Base-by-base conservation (phyloP, 176 grass and related monocot species). In the Phyllostachys edulis region DNA sequence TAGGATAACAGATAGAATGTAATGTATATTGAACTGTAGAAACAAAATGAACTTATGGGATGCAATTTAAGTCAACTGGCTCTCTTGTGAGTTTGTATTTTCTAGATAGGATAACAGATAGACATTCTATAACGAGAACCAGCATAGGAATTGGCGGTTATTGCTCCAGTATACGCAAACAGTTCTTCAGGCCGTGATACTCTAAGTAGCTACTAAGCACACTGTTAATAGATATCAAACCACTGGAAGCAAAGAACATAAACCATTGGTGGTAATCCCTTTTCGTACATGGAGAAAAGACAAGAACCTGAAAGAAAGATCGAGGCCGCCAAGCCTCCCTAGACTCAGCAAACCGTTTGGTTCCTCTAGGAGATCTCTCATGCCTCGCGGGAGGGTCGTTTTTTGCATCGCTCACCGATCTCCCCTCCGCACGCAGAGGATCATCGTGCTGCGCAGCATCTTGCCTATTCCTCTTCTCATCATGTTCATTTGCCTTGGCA, bases 301-400 rank as follows among this genome's bases (percentile, higher is more conserved):
- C 16, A 80, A 83, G 67, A 86, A 94, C 92, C 92, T 94, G 87
- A 62, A 85, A 85, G 66, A 51, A 89, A 7, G 92, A 82, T 71
- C 67, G 81, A 75, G 76, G 80, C 44, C 63, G 67, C 51, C 77
- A 70, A 14, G 71, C 45, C 82, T 91, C 89, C 59, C 80, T 83
- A 0, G 77, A 47, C 20, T 94, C 89, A 0, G 92, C 78, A 73
- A 77, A 82, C 50, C 84, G 84, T 77, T 91, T 91, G 42, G 72
- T 87, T 37, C 72, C 84, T 74, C 87, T 88, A 63, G 89, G 78
- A 79, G 78, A 85, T 45, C 66, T 84, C 60, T 87, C 77, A 45
- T 59, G 61, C 73, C 82, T 91, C 49, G n/a, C 16, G 0, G 65
- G 39, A 32, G 69, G 76, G 57, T 52, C 84, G 50, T 87, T 73